Percentiles rank a stretch among this genome's conserved stretches.
Conservation (phyloP, 129 eudicot genomes). For the Chrysanthemum lavandulifolium region DNA sequence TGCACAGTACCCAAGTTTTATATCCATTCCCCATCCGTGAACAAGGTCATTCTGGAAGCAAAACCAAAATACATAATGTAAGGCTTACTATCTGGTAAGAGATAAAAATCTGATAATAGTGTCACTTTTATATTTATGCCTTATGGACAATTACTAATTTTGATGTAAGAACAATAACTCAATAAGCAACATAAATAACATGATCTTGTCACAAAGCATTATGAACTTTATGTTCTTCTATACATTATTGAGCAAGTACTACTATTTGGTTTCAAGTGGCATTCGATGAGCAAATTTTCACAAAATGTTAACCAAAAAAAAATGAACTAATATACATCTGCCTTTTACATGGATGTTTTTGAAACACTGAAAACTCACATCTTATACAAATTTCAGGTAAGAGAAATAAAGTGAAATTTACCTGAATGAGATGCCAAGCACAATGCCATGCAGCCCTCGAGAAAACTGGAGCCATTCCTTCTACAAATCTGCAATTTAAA, state of each 20-base stretch:
- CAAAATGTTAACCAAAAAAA: too few relatives aligned
- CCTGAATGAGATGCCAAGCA: slow-evolving; percentile 99
- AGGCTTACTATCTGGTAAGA: background rate
- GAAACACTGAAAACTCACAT: too few relatives aligned
- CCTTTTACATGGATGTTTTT: too few relatives aligned
- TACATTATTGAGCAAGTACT: too few relatives aligned
- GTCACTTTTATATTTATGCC: background rate
- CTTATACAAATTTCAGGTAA: background rate
- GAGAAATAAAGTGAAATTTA: slow-evolving; percentile 12
- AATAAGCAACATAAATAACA: too few relatives aligned
- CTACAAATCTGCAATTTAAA: slow-evolving; percentile 75
- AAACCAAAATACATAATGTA: background rate
- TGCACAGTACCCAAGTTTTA: slow-evolving; percentile 95
- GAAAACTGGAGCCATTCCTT: slow-evolving; percentile 99
- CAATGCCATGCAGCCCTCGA: slow-evolving; percentile 98
- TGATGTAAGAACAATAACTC: too few relatives aligned
- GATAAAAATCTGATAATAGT: background rate
- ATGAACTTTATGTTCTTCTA: too few relatives aligned
- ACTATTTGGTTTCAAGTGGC: too few relatives aligned
- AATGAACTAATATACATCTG: too few relatives aligned
- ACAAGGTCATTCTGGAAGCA: slow-evolving; percentile 86
- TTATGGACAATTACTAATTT: too few relatives aligned
- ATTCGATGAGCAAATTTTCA: too few relatives aligned
- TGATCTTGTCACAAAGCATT: too few relatives aligned
- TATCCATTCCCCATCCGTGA: slow-evolving; percentile 99